Evolutionary conservation across 176 grass and related monocot species (phyloP), one percentile per base, ranked within the genome.

Genomic region (Rhynchospora pubera): DNA sequence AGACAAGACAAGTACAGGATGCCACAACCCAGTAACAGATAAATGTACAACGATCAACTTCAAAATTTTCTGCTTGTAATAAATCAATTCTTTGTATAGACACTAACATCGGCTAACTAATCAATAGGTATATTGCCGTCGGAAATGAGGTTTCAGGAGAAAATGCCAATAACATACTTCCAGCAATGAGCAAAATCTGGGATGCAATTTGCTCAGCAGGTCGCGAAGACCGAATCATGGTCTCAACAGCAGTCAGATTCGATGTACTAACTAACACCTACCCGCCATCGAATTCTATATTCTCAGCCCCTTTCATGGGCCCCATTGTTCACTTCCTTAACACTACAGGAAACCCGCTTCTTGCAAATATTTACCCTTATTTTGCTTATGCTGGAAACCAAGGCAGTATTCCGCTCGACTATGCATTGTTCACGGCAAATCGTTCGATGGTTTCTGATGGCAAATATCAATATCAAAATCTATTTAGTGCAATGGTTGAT

Each of bases 351-450:
- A 81, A 84, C 19, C 93, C 93, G 39, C 81, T 97, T 26, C 91
- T 97, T 0, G 32, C 86, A 1, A 97, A 91, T 77, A 62, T 93
- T 2, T 97, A 93, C 78, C 91, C 93, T 0, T 97, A 97, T 84
- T 88, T 97, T 80, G 64, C 82, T 1, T 91, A 91, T 65, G 21
- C 28, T 0, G 56, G 6, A 30, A 89, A 86, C 83, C 77, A 45
- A 7, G 3, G n/a, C 11, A 34, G 66, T 12, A 91, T 97, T 67
- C 44, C 18, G 0, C 57, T 91, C 0, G 6, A 30, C 1, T 97
- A 89, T 72, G 74, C 91, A 0, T 74, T 91, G 69, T 93, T 97
- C 87, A 81, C 91, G 0, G 62, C 85, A 2, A 1, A 67, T 9
- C 87, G 85, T 19, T 82, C 83, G 0, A 75, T 78, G 0, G 91